Conservation (phyloP, 164 flowering plant genomes). For the Nelumbo lutea region DNA sequence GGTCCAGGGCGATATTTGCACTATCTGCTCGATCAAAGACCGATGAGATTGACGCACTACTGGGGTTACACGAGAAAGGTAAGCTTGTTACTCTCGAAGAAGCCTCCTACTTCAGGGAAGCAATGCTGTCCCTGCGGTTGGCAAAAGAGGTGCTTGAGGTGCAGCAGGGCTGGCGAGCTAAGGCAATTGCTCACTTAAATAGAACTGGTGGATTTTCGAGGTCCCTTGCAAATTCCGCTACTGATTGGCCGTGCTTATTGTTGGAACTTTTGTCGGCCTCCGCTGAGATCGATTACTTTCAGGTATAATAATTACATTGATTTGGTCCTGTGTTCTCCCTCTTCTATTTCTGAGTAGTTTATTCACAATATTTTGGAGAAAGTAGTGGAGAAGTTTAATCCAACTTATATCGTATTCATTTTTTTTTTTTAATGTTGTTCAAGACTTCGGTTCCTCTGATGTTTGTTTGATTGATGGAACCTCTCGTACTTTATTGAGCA, state of each 20-base stretch:
- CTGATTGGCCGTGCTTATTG: slow-evolving; percentile 53
- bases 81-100: slow-evolving; percentile 47
- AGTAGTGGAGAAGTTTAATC: no score
- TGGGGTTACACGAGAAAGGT: slow-evolving; percentile 33
- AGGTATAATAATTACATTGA: slow-evolving; percentile 44
- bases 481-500: slow-evolving; percentile 27
- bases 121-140: slow-evolving; percentile 52
- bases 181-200: slow-evolving; percentile 70
- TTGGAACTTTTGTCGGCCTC: slow-evolving; percentile 49
- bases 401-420: no score
- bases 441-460: no score
- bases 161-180: slow-evolving; percentile 71
- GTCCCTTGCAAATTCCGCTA: slow-evolving; percentile 66
- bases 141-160: slow-evolving; percentile 80
- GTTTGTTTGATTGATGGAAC: no score
- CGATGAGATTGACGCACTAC: slow-evolving; percentile 39
- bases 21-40: slow-evolving; percentile 40
- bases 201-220: slow-evolving; percentile 67
- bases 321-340: no score
- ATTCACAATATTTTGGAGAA: no score
- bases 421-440: no score
- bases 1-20: slow-evolving; percentile 73
- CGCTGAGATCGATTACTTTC: slow-evolving; percentile 70
- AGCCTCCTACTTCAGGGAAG: slow-evolving; percentile 60
- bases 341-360: no score